Percentiles rank a stretch among this genome's conserved stretches.
Evolutionary conservation across 2,329 filamentous ascomycete species (phyloP).

Genomic region (Penicillium sp.): DNA sequence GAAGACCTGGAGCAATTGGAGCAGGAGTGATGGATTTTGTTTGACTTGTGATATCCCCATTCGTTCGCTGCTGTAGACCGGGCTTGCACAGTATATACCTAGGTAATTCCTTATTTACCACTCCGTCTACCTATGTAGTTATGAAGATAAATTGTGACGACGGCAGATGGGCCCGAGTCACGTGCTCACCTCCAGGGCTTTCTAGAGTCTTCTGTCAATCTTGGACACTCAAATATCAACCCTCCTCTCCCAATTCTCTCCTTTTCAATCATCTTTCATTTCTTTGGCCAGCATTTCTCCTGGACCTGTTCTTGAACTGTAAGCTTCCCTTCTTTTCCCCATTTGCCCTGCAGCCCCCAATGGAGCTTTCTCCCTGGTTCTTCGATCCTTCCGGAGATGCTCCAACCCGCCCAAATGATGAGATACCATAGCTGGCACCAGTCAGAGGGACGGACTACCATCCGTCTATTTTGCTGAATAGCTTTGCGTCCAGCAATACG

Average conservation of each 20-base stretch:
- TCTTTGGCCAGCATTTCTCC: slow-evolving; percentile 5
- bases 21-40: slow-evolving; percentile 34
- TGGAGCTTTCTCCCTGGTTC: background rate
- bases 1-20: slow-evolving; percentile 65
- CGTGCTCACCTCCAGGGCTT: slow-evolving; percentile 20
- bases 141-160: background rate
- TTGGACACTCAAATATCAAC: slow-evolving; percentile 20
- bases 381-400: background rate
- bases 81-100: slow-evolving; percentile 8
- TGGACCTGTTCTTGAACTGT: slow-evolving; percentile 14
- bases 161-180: slow-evolving; percentile 9
- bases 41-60: slow-evolving; percentile 22
- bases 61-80: slow-evolving; percentile 21
- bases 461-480: slow-evolving; percentile 58
- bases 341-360: background rate
- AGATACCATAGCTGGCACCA: slow-evolving; percentile 60
- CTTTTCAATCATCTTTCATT: slow-evolving; percentile 5
- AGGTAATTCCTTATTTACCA: background rate
- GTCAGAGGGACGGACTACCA: slow-evolving; percentile 53
- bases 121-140: background rate
- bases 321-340: slow-evolving; percentile 9
- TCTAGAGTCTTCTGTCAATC: slow-evolving; percentile 40
- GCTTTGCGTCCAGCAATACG: slow-evolving; percentile 50
- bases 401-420: slow-evolving; percentile 47
- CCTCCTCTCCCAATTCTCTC: slow-evolving; percentile 14